Base-by-base conservation (phyloP, 306 rosid species). In the Begonia loranthoides region DNA sequence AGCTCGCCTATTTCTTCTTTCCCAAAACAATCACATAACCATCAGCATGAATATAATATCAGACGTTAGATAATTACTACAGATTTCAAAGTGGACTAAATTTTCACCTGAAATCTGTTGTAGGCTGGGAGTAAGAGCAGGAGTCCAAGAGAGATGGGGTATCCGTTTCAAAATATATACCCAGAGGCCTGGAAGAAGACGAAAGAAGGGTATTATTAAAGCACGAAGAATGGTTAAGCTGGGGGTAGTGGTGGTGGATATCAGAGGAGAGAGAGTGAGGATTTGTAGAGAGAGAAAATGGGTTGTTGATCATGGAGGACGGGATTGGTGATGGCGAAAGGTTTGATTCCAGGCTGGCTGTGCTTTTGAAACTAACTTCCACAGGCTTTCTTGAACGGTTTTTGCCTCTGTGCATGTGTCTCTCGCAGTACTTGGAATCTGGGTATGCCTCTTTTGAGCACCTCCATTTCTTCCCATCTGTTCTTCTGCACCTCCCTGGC, bases 321-420 rank as follows among this genome's bases (percentile, higher is more conserved):
- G 68, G 64, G 24, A 68, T 12, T 16, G 73, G 28, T 50, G 76
- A 34, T 41, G 59, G 10, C 59, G 76, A 61, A 12, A 63, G 55
- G 57, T 44, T 56, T 6, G 66, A 51, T 56, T 56, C 62, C 16
- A 73, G 50, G 13, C 55, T 7, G 16, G 71, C 52, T 59, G 93
- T 40, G 64, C 84, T 57, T 74, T 82, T 85, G 67, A 78, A 70
- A 63, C 9, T 28, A 7, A 71, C 74, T 78, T 85, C 95, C 87
- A 80, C 90, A 76, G 90, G 97, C 87, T 90, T 90, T 90, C 97
- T 90, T 81, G 95, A 80, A 85, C 97, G 97, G 76, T 90, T 86
- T 21, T 90, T 90, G n/a, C 97, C 97, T 82, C 97, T 82, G 50
- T 90, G 97, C 97, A 90, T 90, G 92, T 90, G 97, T 61, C 94